Percentiles rank a stretch among this genome's conserved stretches.
Conservation (phyloP, 345 rosid species). For the Mallotus nudiflorus region DNA sequence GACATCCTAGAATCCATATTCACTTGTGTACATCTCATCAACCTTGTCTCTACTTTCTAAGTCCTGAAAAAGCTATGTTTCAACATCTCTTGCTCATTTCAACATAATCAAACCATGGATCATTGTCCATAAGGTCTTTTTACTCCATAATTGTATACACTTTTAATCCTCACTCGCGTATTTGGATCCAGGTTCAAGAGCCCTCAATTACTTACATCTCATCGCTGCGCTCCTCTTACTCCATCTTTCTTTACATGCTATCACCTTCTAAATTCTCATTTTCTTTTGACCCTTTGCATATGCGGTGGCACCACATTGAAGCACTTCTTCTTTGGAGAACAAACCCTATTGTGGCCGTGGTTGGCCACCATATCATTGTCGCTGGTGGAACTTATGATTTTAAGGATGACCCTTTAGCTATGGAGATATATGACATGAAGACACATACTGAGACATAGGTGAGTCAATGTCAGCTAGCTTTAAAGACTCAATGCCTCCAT, state of each 20-base stretch:
- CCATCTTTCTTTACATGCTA: slow-evolving; percentile 55
- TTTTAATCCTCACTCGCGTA: slow-evolving; percentile 69
- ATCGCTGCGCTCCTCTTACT: slow-evolving; percentile 55
- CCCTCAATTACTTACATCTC: slow-evolving; percentile 31
- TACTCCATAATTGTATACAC: slow-evolving; percentile 39
- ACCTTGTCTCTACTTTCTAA: slow-evolving; percentile 55
- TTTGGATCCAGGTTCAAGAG: slow-evolving; percentile 48
- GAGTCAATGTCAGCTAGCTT: slow-evolving; percentile 56
- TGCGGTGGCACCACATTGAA: slow-evolving; percentile 57
- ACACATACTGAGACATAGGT: slow-evolving; percentile 53
- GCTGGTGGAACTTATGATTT: slow-evolving; percentile 71
- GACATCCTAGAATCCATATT: slow-evolving; percentile 56
- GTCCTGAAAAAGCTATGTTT: slow-evolving; percentile 72
- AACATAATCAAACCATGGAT: slow-evolving; percentile 66
- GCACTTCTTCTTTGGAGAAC: slow-evolving; percentile 59
- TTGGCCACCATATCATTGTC: slow-evolving; percentile 42
- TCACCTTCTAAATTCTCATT: slow-evolving; percentile 57
- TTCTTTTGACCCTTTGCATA: slow-evolving; percentile 70
- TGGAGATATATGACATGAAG: slow-evolving; percentile 52
- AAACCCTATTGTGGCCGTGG: slow-evolving; percentile 67
- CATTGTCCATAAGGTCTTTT: slow-evolving; percentile 46
- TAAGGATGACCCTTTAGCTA: slow-evolving; percentile 70
- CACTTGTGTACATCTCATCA: slow-evolving; percentile 53
- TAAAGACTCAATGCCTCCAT: slow-evolving; percentile 50
- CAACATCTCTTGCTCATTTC: slow-evolving; percentile 56